Conservation (phyloP, 176 grass and related monocot species). For the Saccharum officinarum region DNA sequence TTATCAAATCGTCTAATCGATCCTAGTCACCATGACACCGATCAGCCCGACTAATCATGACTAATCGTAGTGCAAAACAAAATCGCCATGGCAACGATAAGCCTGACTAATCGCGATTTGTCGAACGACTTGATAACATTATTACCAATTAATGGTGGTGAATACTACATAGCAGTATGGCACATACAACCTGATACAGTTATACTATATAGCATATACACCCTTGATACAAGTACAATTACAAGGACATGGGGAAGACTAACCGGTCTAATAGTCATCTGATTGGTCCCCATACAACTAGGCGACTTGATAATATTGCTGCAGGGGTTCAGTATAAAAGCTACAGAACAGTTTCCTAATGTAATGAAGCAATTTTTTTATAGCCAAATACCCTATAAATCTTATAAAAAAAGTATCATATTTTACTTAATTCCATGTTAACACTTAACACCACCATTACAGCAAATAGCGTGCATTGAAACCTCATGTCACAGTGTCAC, state of each 20-base stretch:
- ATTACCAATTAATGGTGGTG: background rate
- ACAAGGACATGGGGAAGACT: background rate
- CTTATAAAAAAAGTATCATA: background rate
- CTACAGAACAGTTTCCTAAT: background rate
- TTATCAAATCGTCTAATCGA: background rate
- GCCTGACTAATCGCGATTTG: background rate
- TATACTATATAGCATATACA: background rate
- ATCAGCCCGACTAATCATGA: background rate
- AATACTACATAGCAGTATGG: background rate
- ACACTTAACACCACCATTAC: background rate
- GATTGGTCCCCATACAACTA: too few relatives aligned
- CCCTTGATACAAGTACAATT: background rate
- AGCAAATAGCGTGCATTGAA: background rate
- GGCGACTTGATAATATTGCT: background rate
- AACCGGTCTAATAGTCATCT: background rate
- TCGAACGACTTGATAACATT: background rate
- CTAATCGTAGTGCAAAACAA: background rate
- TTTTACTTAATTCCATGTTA: background rate
- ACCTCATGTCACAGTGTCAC: too few relatives aligned
- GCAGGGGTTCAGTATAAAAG: background rate
- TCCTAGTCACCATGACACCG: background rate
- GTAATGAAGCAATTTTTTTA: background rate
- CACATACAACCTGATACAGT: background rate
- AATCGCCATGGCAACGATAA: background rate
- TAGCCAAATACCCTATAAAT: background rate